phyloP scores from a whole-genome alignment of 306 rosid genomes.

The Glycine latifolia region DNA sequence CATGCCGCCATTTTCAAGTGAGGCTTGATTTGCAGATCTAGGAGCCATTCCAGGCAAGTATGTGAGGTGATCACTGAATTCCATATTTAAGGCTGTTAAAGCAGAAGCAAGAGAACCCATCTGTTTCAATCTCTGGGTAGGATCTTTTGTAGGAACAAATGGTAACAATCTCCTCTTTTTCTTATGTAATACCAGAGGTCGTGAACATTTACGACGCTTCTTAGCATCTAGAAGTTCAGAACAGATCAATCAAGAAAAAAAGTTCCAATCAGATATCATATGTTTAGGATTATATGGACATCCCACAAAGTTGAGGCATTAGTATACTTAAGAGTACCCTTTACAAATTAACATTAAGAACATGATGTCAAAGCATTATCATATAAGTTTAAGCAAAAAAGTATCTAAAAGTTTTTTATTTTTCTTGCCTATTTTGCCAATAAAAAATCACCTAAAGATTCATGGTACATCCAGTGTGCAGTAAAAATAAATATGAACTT shows the following conservation, averaged over 20 bases:
- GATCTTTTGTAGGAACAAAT: conserved; percentile 71
- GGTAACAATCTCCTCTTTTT: conserved; percentile 74
- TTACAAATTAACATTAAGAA: conserved; percentile 19
- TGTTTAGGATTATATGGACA: conserved; percentile 10
- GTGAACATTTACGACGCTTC: conserved; percentile 71
- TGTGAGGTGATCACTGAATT: conserved; percentile 77
- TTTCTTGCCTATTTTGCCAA: conserved; percentile 36
- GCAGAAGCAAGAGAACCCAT: conserved; percentile 89
- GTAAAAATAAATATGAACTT: conserved; percentile 27
- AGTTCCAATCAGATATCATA: conserved; percentile 7
- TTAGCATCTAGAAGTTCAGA: conserved; percentile 60
- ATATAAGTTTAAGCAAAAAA: background rate
- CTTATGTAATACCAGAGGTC: conserved; percentile 72
- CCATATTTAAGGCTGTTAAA: conserved; percentile 63
- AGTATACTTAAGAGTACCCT: background rate
- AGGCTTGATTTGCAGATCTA: conserved; percentile 66
- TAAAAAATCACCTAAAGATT: conserved; percentile 31
- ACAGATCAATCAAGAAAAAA: conserved; percentile 41
- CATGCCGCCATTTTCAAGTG: conserved; percentile 79
- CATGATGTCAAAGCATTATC: conserved; percentile 37
- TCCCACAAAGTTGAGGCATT: conserved; percentile 31
- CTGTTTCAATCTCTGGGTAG: conserved; percentile 69
- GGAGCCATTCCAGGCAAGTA: conserved; percentile 74
- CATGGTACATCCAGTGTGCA: conserved; percentile 22
- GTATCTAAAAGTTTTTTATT: background rate